A percentile compares a stretch with the other conserved stretches of the same genome.
Conservation (phyloP, 2,329 filamentous ascomycete species). For the Seiridium cupressi region DNA sequence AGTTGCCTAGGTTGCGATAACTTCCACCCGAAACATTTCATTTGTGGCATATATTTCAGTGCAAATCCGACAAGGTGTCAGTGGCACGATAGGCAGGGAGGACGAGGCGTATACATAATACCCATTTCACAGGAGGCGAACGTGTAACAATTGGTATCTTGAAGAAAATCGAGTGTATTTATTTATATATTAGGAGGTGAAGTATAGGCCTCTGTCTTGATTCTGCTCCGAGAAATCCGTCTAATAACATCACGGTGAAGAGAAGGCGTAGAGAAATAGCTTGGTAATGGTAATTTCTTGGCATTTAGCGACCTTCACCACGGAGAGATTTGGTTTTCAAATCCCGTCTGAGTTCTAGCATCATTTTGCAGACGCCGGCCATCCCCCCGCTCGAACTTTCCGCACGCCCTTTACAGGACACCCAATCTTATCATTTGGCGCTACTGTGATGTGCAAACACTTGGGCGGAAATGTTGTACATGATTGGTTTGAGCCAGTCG, state of each 20-base stretch:
- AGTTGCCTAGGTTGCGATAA: conserved; percentile 31
- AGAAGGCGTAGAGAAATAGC: no score
- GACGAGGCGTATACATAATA: not conserved
- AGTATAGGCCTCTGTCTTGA: no score
- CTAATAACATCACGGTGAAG: no score
- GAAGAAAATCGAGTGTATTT: not conserved
- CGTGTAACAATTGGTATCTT: not conserved
- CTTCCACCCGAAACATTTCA: not conserved
- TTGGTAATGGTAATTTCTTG: no score
- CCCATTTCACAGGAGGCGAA: not conserved
- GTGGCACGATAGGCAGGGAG: not conserved
- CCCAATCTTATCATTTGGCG: not conserved
- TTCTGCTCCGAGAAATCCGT: no score
- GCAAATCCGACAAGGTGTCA: no score
- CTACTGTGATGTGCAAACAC: not conserved
- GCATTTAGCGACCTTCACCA: no score
- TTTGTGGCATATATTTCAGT: not conserved
- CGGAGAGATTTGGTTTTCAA: no score
- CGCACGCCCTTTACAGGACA: not conserved
- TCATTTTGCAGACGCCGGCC: not conserved
- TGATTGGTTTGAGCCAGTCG: not conserved
- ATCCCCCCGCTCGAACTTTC: not conserved
- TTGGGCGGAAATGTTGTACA: not conserved
- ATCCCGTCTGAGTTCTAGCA: no score
- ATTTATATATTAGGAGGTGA: no score